Conservation (phyloP, 176 grass and related monocot species). For the Bothriochloa decipiens region DNA sequence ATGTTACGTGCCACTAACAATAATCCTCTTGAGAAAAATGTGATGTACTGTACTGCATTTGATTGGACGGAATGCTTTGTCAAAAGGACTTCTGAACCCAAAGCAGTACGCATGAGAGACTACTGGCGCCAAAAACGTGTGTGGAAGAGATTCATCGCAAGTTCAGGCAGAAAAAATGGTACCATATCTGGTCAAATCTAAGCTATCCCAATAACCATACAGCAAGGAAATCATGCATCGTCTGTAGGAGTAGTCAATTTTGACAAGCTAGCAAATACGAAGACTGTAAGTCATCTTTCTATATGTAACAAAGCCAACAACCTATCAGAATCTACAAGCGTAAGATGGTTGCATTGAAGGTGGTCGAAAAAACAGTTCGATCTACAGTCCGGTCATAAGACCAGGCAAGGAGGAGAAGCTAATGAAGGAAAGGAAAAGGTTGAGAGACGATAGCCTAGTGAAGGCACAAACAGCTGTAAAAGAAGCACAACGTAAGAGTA, state of each 20-base stretch:
- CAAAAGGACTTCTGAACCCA: neutral
- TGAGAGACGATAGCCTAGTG: neutral
- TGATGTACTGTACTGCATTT: neutral
- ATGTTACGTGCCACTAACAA: conserved; percentile 18
- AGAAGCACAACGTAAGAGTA: neutral
- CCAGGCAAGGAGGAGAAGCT: neutral
- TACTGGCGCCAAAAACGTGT: neutral
- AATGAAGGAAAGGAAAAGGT: neutral
- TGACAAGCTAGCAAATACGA: neutral
- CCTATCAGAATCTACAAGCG: too few species aligned
- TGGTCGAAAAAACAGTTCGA: neutral
- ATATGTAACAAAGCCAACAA: neutral
- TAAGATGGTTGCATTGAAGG: neutral
- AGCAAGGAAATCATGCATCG: neutral
- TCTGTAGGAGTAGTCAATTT: neutral
- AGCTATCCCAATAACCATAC: neutral
- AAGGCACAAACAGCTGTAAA: neutral
- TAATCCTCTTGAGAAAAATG: conserved; percentile 1
- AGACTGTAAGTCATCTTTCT: neutral
- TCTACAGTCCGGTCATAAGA: neutral
- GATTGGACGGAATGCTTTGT: neutral
- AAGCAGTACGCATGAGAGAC: neutral
- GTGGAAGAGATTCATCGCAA: neutral
- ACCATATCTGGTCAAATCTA: conserved; percentile 14
- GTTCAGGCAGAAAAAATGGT: neutral